These are phyloP conservation scores for Globisporangium rhizosaccharum DNA, from an alignment of 352 stramenopile genomes.

Conservation along the genomic window DNA sequence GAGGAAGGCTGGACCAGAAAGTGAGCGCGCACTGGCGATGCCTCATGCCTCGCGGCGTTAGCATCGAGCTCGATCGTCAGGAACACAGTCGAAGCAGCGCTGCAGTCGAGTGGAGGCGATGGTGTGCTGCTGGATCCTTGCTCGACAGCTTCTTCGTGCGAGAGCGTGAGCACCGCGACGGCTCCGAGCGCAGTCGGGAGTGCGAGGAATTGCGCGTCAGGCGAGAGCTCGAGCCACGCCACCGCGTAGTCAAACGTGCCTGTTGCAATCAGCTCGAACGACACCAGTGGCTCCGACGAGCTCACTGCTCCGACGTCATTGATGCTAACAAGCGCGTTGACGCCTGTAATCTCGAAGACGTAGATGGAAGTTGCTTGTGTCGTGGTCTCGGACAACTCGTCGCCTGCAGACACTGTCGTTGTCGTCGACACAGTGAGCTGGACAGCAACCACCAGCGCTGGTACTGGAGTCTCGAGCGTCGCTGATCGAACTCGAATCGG, in stretches of 20 bases:
- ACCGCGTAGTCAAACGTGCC: slow-evolving; percentile 2
- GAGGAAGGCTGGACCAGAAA: slow-evolving; percentile 8
- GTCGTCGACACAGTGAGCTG: slow-evolving; percentile 3
- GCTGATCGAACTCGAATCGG: neutral
- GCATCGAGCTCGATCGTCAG: slow-evolving; percentile 6
- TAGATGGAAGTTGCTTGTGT: neutral
- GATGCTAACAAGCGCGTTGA: neutral
- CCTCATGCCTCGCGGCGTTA: too few relatives aligned
- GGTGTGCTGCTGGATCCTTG: too few relatives aligned
- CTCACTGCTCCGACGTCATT: neutral
- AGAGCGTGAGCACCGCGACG: slow-evolving; percentile 8
- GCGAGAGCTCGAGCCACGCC: slow-evolving; percentile 20
- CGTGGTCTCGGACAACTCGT: slow-evolving; percentile 2
- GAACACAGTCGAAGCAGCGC: neutral
- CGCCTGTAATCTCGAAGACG: slow-evolving; percentile 2
- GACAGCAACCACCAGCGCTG: slow-evolving; percentile 1
- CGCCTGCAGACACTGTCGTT: neutral
- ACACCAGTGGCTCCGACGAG: neutral
- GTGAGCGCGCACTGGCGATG: neutral
- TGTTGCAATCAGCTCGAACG: slow-evolving; percentile 5
- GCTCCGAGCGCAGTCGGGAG: slow-evolving; percentile 8
- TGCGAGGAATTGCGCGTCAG: slow-evolving; percentile 20
- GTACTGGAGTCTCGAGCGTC: neutral
- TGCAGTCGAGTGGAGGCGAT: slow-evolving; percentile 4
- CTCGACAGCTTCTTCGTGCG: neutral